Evolutionary conservation across 2,329 filamentous ascomycete species (phyloP).

Genomic region (Penicillium olsonii): DNA sequence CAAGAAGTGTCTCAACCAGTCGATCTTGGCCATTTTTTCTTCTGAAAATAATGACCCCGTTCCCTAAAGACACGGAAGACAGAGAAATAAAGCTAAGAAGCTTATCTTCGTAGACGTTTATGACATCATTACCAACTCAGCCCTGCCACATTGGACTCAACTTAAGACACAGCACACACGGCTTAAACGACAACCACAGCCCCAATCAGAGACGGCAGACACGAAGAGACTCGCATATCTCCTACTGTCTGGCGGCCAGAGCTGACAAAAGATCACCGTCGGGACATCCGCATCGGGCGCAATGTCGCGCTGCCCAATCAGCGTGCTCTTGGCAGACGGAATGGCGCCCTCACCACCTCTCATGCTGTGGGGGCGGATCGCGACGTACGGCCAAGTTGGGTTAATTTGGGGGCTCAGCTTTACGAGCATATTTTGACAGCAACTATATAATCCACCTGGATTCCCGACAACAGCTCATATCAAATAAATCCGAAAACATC

Average conservation of each 20-base stretch:
- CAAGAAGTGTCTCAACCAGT: background rate
- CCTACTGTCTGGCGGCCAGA: background rate
- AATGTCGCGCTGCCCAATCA: background rate
- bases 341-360: background rate
- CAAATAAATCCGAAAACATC: background rate
- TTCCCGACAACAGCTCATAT: background rate
- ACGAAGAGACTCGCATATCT: background rate
- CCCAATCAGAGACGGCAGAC: background rate
- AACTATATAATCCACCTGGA: background rate
- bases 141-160: background rate
- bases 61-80: too few species aligned
- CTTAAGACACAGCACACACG: background rate
- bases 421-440: background rate
- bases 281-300: background rate
- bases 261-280: background rate
- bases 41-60: too few species aligned
- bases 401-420: background rate
- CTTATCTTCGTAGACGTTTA: background rate
- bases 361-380: background rate
- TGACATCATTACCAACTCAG: background rate
- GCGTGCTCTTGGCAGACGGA: background rate
- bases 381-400: background rate
- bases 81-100: background rate
- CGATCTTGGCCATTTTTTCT: background rate
- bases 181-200: background rate